A percentile compares a stretch with the other conserved stretches of the same genome.
These are phyloP conservation scores for Aspergillus arachidicola DNA, from an alignment of 2,329 filamentous ascomycete species.

Conservation along the genomic window DNA sequence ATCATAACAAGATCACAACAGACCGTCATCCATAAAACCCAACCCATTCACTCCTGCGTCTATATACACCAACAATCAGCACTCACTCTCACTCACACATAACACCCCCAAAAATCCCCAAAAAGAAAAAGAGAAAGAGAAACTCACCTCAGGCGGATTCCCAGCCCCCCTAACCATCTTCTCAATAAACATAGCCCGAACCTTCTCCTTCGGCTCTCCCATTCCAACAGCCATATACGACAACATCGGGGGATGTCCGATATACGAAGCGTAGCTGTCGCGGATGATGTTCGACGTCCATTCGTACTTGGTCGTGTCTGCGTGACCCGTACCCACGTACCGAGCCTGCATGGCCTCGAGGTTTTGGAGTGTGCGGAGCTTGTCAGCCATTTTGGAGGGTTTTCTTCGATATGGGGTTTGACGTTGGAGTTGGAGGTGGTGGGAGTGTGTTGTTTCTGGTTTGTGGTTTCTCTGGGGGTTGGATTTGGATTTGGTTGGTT, in stretches of 20 bases:
- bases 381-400: conserved; percentile 71
- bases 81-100: not conserved
- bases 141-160: conserved; percentile 62
- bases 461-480: not conserved
- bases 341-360: conserved; percentile 95
- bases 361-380: conserved; percentile 95
- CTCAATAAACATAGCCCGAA: conserved; percentile 78
- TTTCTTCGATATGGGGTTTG: not conserved
- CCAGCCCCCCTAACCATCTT: conserved; percentile 68
- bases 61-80: not conserved
- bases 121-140: not conserved
- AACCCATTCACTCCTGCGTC: conserved; percentile 13
- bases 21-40: not conserved
- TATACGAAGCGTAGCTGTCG: conserved; percentile 85
- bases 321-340: conserved; percentile 93
- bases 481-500: not conserved
- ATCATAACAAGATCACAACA: not conserved
- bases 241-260: conserved; percentile 85
- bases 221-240: conserved; percentile 88
- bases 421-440: not conserved
- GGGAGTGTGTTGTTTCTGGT: not conserved
- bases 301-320: conserved; percentile 96
- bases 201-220: conserved; percentile 80
- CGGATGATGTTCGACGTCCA: conserved; percentile 95
- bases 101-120: not conserved